Percentiles rank a stretch among this genome's conserved stretches.
These are phyloP conservation scores for Talaromyces sp. DNA, from an alignment of 2,329 filamentous ascomycete genomes.

Conservation along the genomic window DNA sequence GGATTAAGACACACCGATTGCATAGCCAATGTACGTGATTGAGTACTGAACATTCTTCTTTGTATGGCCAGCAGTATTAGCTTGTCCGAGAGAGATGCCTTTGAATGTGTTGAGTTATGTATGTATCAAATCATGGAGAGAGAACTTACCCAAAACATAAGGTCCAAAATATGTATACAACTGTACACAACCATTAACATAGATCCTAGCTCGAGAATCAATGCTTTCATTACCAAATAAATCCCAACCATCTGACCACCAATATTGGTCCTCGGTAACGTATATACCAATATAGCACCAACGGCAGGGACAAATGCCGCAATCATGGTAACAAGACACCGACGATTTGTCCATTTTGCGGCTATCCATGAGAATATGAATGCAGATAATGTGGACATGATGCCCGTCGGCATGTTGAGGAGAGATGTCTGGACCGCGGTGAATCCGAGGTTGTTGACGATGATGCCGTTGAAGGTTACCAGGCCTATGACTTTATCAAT, in stretches of 20 bases:
- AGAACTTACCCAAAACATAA: constrained; percentile 24
- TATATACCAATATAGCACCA: constrained; percentile 27
- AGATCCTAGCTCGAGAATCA: background rate
- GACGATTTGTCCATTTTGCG: constrained; percentile 27
- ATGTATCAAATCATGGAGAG: no score
- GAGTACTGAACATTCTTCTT: constrained; percentile 39
- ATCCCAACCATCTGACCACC: constrained; percentile 38
- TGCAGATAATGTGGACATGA: constrained; percentile 31
- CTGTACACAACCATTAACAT: constrained; percentile 6
- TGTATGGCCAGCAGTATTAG: constrained; percentile 35
- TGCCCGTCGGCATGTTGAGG: constrained; percentile 33
- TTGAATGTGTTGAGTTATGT: background rate
- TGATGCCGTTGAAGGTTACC: constrained; percentile 35
- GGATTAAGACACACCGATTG: constrained; percentile 24
- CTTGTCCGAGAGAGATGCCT: constrained; percentile 26
- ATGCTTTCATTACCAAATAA: constrained; percentile 27
- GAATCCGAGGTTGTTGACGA: constrained; percentile 38
- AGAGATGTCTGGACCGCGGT: constrained; percentile 31
- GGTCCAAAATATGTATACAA: constrained; percentile 38
- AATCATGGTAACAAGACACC: constrained; percentile 27
- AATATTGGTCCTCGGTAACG: constrained; percentile 29
- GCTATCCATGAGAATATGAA: constrained; percentile 28
- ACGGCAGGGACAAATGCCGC: constrained; percentile 29
- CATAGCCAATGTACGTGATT: constrained; percentile 38
- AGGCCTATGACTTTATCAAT: constrained; percentile 20